Conservation (phyloP, 208 protist genomes). For the Leishmania major region DNA sequence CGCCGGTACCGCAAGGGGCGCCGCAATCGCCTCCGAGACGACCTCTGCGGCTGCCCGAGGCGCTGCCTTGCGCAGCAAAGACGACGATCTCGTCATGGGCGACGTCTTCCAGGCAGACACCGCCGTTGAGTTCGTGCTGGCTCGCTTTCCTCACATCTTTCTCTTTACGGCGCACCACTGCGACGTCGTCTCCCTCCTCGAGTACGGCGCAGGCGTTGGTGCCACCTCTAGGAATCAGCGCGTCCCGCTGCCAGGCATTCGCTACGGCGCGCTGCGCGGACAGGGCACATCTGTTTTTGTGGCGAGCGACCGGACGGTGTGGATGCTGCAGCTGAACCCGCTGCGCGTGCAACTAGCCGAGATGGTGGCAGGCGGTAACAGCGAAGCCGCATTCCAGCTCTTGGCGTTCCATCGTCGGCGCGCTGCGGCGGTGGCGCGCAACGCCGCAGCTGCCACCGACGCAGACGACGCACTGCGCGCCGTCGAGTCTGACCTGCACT, state of each 20-base stretch:
- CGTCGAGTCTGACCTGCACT: constrained; percentile 66
- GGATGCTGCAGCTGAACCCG: constrained; percentile 56
- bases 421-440: constrained; percentile 2
- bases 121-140: constrained; percentile 34
- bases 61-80: neutral
- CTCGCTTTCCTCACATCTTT: constrained; percentile 71
- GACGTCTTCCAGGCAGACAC: constrained; percentile 31
- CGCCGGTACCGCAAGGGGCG: neutral
- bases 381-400: constrained; percentile 73
- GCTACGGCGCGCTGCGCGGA: constrained; percentile 48
- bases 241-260: constrained; percentile 54
- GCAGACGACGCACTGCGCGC: constrained; percentile 19
- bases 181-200: constrained; percentile 63
- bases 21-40: neutral
- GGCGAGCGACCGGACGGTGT: constrained; percentile 57
- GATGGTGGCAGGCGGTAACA: constrained; percentile 49
- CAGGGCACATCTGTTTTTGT: constrained; percentile 54
- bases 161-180: constrained; percentile 68
- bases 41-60: neutral
- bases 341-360: constrained; percentile 65
- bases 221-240: constrained; percentile 38
- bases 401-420: constrained; percentile 42
- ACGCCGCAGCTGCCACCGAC: neutral
- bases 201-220: constrained; percentile 28
- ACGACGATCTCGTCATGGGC: constrained; percentile 31